A percentile compares a stretch with the other conserved stretches of the same genome.
Evolutionary conservation across 1,284 basidiomycete genomes (phyloP).

Genomic region (Cryptococcus floricola): DNA sequence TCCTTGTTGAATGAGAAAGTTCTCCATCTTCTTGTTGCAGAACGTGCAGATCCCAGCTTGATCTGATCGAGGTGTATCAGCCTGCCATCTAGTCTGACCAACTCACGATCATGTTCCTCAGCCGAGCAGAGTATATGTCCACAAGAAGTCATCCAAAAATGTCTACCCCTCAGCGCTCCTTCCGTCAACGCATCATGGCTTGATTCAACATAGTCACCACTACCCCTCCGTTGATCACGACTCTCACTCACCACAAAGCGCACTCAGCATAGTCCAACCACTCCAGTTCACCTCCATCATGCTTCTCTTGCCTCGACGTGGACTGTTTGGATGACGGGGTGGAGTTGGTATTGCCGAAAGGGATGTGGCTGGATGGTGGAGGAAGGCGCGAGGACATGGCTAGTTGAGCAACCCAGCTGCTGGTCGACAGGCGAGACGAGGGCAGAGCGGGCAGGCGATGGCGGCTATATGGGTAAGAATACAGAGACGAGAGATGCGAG

Average conservation of each 20-base stretch:
- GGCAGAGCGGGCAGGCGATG: neutral
- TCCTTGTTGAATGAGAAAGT: conserved; percentile 11
- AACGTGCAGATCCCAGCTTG: conserved; percentile 16
- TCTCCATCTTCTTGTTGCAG: conserved; percentile 7
- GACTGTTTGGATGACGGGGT: neutral
- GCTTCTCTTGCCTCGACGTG: neutral
- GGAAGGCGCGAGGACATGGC: neutral
- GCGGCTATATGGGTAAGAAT: neutral
- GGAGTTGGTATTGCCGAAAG: neutral
- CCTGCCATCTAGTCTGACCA: neutral
- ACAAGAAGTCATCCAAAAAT: conserved; percentile 42
- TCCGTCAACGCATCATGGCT: conserved; percentile 2
- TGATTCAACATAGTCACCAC: neutral
- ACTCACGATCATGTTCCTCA: conserved; percentile 26
- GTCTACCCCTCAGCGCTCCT: conserved; percentile 10
- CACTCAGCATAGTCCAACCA: conserved; percentile 7
- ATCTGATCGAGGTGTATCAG: conserved; percentile 10
- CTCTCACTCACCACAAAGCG: conserved; percentile 6
- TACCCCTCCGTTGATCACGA: neutral
- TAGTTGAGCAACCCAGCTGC: neutral
- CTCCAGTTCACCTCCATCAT: conserved; percentile 1
- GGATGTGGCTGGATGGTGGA: neutral
- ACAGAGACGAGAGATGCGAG: neutral
- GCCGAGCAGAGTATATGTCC: conserved; percentile 39
- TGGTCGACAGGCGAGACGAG: neutral